These are phyloP conservation scores for Acacia crassicarpa DNA, from an alignment of 306 rosid species.

Conservation along the genomic window DNA sequence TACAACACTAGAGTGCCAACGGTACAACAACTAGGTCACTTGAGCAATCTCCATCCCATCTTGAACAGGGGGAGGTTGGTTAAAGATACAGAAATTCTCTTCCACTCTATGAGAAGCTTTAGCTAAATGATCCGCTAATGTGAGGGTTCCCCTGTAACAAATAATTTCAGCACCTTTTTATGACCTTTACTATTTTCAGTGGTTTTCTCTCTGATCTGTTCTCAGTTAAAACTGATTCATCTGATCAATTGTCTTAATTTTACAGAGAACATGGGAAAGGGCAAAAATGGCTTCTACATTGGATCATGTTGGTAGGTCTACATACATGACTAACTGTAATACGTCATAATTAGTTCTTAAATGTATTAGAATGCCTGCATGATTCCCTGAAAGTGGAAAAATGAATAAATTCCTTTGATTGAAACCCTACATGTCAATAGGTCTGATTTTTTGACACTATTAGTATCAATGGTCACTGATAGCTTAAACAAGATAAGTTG, in stretches of 20 bases:
- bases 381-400: conserved; percentile 15
- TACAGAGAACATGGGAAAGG: conserved; percentile 98
- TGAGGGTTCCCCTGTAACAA: too few species aligned
- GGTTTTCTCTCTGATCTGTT: neutral
- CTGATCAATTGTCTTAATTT: conserved; percentile 20
- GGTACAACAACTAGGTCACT: too few species aligned
- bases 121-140: too few species aligned
- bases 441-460: neutral
- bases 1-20: too few species aligned
- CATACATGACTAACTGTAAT: conserved; percentile 26
- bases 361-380: conserved; percentile 14
- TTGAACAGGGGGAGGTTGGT: too few species aligned
- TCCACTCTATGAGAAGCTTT: too few species aligned
- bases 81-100: too few species aligned
- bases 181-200: neutral
- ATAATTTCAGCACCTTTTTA: conserved; percentile 12
- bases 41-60: too few species aligned
- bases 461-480: neutral
- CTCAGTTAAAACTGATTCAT: conserved; percentile 12
- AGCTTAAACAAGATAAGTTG: neutral
- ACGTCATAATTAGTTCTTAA: conserved; percentile 13
- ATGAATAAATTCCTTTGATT: neutral
- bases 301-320: conserved; percentile 82
- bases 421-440: neutral
- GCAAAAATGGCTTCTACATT: conserved; percentile 79